A percentile compares a stretch with the other conserved stretches of the same genome.
Conservation (phyloP, 1,284 basidiomycete species). For the Austroboletus novae-zelandiae region DNA sequence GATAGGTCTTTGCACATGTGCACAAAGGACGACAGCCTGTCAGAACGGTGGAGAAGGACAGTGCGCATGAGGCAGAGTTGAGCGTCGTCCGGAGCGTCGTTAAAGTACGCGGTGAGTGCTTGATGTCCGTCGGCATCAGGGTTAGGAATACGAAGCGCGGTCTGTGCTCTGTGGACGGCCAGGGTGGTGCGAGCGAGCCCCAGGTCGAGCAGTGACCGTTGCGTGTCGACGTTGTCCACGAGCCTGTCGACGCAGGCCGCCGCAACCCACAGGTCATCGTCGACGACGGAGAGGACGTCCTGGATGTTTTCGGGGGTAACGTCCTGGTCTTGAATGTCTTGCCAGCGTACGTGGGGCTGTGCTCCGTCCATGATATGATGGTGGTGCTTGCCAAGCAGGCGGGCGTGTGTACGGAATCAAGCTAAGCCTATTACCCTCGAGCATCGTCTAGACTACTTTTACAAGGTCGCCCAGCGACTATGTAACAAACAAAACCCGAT, state of each 20-base stretch:
- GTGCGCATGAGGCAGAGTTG: slow-evolving; percentile 62
- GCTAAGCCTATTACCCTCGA: background rate
- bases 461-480: slow-evolving; percentile 7
- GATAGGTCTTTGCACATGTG: slow-evolving; percentile 51
- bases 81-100: slow-evolving; percentile 52
- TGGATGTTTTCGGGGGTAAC: slow-evolving; percentile 50
- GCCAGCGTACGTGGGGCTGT: slow-evolving; percentile 54
- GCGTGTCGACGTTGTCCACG: slow-evolving; percentile 52
- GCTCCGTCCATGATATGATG: slow-evolving; percentile 20
- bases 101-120: slow-evolving; percentile 50
- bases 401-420: background rate
- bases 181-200: slow-evolving; percentile 58
- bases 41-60: slow-evolving; percentile 58
- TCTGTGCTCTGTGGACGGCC: slow-evolving; percentile 47
- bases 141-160: slow-evolving; percentile 25
- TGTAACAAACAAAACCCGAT: background rate
- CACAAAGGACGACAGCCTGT: slow-evolving; percentile 65
- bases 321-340: slow-evolving; percentile 49
- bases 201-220: slow-evolving; percentile 56
- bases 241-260: slow-evolving; percentile 71
- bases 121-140: slow-evolving; percentile 9
- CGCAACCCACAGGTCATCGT: slow-evolving; percentile 71
- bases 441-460: slow-evolving; percentile 32
- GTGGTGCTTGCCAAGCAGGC: slow-evolving; percentile 1
- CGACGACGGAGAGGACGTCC: slow-evolving; percentile 47